Evolutionary conservation across 352 stramenopile genomes (phyloP).

Genomic region (Phytophthora sansomeana): DNA sequence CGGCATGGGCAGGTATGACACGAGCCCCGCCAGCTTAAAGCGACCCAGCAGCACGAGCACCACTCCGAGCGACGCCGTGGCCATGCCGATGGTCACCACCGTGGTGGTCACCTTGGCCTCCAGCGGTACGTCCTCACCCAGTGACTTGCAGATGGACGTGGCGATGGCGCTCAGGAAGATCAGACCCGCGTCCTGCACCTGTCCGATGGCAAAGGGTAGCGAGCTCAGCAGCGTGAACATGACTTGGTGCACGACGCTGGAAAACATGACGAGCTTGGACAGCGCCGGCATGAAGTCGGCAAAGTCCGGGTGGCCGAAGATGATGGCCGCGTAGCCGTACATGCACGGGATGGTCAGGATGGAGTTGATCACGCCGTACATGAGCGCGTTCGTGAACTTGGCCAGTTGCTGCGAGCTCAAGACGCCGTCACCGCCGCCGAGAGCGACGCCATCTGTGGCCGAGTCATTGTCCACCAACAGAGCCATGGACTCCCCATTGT

Average conservation of each 20-base stretch:
- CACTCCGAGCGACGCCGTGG: slow-evolving; percentile 92
- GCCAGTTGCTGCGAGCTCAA: slow-evolving; percentile 19
- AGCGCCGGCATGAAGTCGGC: slow-evolving; percentile 88
- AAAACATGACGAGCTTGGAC: slow-evolving; percentile 97
- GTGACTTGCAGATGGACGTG: slow-evolving; percentile 84
- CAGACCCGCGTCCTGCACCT: slow-evolving; percentile 98
- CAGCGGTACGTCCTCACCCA: slow-evolving; percentile 69
- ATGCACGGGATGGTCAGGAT: slow-evolving; percentile 95
- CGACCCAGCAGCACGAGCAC: slow-evolving; percentile 95
- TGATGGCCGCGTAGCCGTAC: slow-evolving; percentile 96
- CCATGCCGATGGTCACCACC: slow-evolving; percentile 93
- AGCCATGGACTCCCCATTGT: slow-evolving; percentile 37
- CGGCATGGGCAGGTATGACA: slow-evolving; percentile 97
- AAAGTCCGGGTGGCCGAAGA: slow-evolving; percentile 94
- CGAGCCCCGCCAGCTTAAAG: slow-evolving; percentile 94
- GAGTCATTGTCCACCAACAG: slow-evolving; percentile 37
- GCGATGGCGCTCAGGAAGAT: slow-evolving; percentile 98
- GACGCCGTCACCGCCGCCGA: neutral
- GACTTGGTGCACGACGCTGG: slow-evolving; percentile 94
- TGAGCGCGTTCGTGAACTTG: slow-evolving; percentile 69
- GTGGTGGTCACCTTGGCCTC: slow-evolving; percentile 93
- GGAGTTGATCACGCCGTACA: slow-evolving; percentile 94
- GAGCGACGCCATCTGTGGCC: neutral
- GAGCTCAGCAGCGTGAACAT: slow-evolving; percentile 91
- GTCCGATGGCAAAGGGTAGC: slow-evolving; percentile 97